Evolutionary conservation across 148 eudicot genomes (phyloP).

Genomic region (Rhododendron kiyosumense): DNA sequence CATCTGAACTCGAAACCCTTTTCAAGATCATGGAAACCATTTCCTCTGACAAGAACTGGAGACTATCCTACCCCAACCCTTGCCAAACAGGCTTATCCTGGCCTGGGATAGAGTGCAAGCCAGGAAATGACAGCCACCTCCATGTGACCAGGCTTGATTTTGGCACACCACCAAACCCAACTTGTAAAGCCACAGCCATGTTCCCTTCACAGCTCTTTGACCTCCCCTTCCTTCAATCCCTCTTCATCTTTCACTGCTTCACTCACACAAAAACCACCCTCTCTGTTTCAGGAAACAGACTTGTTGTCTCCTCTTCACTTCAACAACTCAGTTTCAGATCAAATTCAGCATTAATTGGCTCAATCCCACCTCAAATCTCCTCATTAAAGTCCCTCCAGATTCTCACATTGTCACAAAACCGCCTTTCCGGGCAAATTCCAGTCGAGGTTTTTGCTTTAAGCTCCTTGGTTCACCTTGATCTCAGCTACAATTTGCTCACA

Average conservation of each 20-base stretch:
- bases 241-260: conserved; percentile 69
- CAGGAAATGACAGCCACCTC: conserved; percentile 28
- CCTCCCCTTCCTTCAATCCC: conserved; percentile 61
- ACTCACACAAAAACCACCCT: conserved; percentile 39
- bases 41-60: conserved; percentile 60
- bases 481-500: conserved; percentile 58
- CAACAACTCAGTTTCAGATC: conserved; percentile 73
- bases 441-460: conserved; percentile 27
- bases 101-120: conserved; percentile 78
- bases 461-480: conserved; percentile 59
- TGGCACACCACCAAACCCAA: conserved; percentile 63
- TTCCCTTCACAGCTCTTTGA: conserved; percentile 61
- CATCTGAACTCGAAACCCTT: conserved; percentile 51
- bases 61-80: conserved; percentile 56
- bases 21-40: conserved; percentile 62
- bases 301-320: conserved; percentile 22
- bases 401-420: conserved; percentile 74
- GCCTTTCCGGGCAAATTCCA: conserved; percentile 49
- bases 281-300: conserved; percentile 19
- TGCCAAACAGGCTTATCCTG: conserved; percentile 58
- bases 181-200: conserved; percentile 43
- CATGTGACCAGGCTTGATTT: conserved; percentile 77
- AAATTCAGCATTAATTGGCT: conserved; percentile 50
- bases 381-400: conserved; percentile 50
- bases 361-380: conserved; percentile 59